Evolutionary conservation across 345 rosid species (phyloP), one percentile per base, ranked within the genome.

Genomic region (Melaleuca alternifolia): DNA sequence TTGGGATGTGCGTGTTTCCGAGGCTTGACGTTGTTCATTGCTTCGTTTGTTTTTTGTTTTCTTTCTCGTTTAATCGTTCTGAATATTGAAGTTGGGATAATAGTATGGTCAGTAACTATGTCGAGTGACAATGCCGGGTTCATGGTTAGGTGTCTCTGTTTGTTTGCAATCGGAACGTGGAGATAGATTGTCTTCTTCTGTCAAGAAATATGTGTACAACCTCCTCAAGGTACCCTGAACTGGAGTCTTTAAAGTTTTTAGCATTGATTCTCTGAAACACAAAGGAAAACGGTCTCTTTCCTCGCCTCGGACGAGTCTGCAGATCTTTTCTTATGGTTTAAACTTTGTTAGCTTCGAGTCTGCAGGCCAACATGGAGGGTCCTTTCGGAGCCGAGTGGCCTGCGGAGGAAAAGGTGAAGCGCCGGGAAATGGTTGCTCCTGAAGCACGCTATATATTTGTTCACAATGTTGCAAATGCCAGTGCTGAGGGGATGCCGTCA

Each of bases 311-410:
- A 71, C 81, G 7, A 18, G 48, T 37, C 26, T 41, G 7, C 1
- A 6, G 37, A 37, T 20, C 46, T 18, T 62, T 71, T 71, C 26
- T 71, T 71, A 37, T 3, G 48, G 81, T 21, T 37, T 71, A 10
- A 37, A 20, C 26, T 37, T 71, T 71, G 48, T 71, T 71, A 20
- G 81, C 48, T 83, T 10, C 15, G 41, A 33, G 14, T 11, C 53
- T 83, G n/a, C 88, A 95, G 98, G 91, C 81, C 71, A 97, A 96
- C 89, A 96, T 95, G 99, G 96, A 93, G 92, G 96, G 88, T 30
- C 89, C 91, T 16, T 96, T 88, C 86, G 96, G 97, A 24, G 77
- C 92, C 48, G 94, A 95, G 75, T 97, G 99, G 99, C 89, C 94
- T 8, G 71, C 86, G 6, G 95, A 97, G 88, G 97, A 95, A 87